phyloP scores from a whole-genome alignment of 2,329 filamentous ascomycete genomes.

The Rutstroemia sp. region DNA sequence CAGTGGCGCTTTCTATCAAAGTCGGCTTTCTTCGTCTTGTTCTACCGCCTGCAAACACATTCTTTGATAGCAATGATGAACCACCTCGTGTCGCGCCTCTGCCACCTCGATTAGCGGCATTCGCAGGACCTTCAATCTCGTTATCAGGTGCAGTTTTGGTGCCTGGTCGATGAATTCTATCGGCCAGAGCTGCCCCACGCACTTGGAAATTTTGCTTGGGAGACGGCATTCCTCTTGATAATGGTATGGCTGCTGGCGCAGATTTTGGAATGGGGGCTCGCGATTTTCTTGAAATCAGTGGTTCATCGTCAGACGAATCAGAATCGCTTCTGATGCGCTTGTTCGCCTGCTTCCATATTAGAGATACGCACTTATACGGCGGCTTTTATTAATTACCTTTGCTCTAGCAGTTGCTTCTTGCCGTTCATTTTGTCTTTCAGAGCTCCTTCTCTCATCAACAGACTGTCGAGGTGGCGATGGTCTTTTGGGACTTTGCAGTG shows the following conservation, averaged over 20 bases:
- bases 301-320: slow-evolving; percentile 3
- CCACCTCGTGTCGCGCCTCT: slow-evolving; percentile 19
- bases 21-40: slow-evolving; percentile 12
- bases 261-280: not conserved
- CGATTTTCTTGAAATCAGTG: not conserved
- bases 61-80: slow-evolving; percentile 11
- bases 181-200: not conserved
- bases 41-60: slow-evolving; percentile 19
- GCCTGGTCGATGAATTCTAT: not conserved
- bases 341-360: not conserved
- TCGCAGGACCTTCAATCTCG: not conserved
- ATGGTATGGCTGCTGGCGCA: not conserved
- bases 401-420: not conserved
- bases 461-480: slow-evolving; percentile 7
- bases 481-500: slow-evolving; percentile 1
- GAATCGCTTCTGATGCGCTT: not conserved
- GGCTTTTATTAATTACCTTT: not conserved
- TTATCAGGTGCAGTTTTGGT: not conserved
- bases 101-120: slow-evolving; percentile 2
- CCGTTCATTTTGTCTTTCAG: not conserved
- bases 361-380: too few species aligned
- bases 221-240: not conserved
- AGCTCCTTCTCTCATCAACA: not conserved
- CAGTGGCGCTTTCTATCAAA: slow-evolving; percentile 26
- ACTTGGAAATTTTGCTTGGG: not conserved